Evolutionary conservation across 441 rosid species (phyloP), one percentile per base, ranked within the genome.

Genomic region (Macaranga tanarius): DNA sequence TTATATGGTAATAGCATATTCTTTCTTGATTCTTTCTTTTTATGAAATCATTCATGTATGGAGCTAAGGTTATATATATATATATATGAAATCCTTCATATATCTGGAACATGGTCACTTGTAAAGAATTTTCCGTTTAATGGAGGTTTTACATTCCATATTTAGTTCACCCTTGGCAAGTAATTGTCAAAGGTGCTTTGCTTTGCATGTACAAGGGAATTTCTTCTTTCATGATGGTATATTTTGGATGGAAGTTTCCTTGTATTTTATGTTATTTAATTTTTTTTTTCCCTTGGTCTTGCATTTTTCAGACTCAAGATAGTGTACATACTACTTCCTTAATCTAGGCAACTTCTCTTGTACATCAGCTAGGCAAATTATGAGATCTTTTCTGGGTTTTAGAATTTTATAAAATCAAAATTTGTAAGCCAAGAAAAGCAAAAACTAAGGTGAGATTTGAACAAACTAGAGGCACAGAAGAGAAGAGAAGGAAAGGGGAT

Each of bases 201-300:
- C 62, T 54, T 68, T 48, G 69, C 31, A 68, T 34, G 19, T 65
- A 65, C 1, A 65, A 67, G 42, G 34, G 34, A 45, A 45, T 44
- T 44, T 64, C 20, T 64, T 64, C 11, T 22, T 42, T 31, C 11
- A 31, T 8, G 10, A 5, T 52, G 20, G 28, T n/a, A 31, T 67
- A 52, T 31, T 52, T 52, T 34, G 52, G 17, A 51, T 20, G 17
- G 28, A 52, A 31, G 28, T 31, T 67, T 52, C 28, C 19, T 28
- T n/a, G 25, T 7, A 23, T 4, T 16, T 6, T 50, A 19, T 11
- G 16, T 25, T 12, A 16, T 50, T 19, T 10, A 11, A 17, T 2
- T n/a, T 38, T 38, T 7, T 20, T 9, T 8, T 56, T 56, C 9
- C 4, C 11, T 9, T 22, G 9, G 12, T 23, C 11, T 64, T 64